phyloP scores from a whole-genome alignment of 1,139 yeast genomes.

The Yamadazyma siamensis region DNA sequence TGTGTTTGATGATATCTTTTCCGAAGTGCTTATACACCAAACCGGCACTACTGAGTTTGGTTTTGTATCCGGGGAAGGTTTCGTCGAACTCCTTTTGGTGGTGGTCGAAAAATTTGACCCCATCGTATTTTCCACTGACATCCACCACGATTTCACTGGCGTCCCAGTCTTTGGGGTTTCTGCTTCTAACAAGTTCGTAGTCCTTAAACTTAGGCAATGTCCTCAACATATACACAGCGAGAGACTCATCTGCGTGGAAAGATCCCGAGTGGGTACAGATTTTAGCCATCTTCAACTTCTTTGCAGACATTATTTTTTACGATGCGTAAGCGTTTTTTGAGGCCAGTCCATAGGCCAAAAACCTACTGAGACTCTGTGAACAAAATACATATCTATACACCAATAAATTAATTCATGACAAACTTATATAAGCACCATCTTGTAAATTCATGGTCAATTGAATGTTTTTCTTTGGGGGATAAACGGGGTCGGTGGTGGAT shows the following conservation, averaged over 20 bases:
- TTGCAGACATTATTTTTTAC: constrained; percentile 8
- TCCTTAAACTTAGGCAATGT: constrained; percentile 65
- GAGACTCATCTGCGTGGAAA: constrained; percentile 97
- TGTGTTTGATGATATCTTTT: constrained; percentile 61
- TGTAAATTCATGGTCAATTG: constrained; percentile 35
- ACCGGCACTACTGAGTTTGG: constrained; percentile 93
- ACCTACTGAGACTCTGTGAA: too few relatives aligned
- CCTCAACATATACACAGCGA: constrained; percentile 85
- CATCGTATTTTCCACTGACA: constrained; percentile 93
- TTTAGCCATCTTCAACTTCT: constrained; percentile 26
- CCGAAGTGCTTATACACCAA: constrained; percentile 92
- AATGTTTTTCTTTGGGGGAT: constrained; percentile 31
- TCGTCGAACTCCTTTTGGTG: constrained; percentile 71
- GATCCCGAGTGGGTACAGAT: constrained; percentile 94
- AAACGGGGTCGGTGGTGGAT: constrained; percentile 19
- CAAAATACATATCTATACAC: background rate
- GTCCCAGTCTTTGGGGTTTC: constrained; percentile 82
- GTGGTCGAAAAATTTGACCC: constrained; percentile 84
- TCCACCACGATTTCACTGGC: constrained; percentile 89
- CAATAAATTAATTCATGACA: constrained; percentile 4
- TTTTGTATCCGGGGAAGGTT: constrained; percentile 39
- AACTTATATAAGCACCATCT: constrained; percentile 23
- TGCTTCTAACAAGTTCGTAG: constrained; percentile 73
- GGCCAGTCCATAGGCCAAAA: background rate
- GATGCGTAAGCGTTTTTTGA: constrained; percentile 4